A percentile compares a stretch with the other conserved stretches of the same genome.
These are phyloP conservation scores for Fusarium sp. DNA, from an alignment of 2,329 filamentous ascomycete species.

Conservation along the genomic window DNA sequence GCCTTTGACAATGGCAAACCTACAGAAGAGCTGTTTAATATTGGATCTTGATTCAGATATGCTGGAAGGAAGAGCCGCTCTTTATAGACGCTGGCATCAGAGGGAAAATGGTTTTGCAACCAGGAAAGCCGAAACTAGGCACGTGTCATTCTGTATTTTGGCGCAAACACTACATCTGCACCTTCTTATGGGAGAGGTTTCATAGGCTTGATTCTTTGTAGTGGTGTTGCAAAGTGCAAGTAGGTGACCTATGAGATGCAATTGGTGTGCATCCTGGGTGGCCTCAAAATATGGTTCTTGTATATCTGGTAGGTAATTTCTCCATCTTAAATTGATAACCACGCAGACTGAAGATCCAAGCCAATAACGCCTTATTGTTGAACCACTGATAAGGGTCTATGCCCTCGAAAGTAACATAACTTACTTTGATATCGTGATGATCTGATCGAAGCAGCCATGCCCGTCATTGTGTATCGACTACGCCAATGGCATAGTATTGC, in stretches of 20 bases:
- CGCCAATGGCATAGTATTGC: neutral
- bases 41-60: neutral
- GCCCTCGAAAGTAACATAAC: neutral
- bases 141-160: neutral
- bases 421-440: too few species aligned
- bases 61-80: neutral
- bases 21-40: neutral
- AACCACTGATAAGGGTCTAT: neutral
- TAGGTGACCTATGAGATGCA: neutral
- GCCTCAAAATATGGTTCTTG: neutral
- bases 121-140: neutral
- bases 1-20: too few species aligned
- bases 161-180: accelerated
- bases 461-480: neutral
- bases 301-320: too few species aligned
- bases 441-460: neutral
- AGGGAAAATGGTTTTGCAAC: neutral
- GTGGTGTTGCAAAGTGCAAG: neutral
- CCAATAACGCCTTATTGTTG: neutral
- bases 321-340: neutral
- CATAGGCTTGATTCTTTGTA: neutral
- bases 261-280: neutral
- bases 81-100: neutral
- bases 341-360: too few species aligned
- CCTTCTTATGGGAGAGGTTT: accelerated